These are phyloP conservation scores for Cystobasidium pallidum DNA, from an alignment of 1,284 basidiomycete genomes.

Conservation along the genomic window DNA sequence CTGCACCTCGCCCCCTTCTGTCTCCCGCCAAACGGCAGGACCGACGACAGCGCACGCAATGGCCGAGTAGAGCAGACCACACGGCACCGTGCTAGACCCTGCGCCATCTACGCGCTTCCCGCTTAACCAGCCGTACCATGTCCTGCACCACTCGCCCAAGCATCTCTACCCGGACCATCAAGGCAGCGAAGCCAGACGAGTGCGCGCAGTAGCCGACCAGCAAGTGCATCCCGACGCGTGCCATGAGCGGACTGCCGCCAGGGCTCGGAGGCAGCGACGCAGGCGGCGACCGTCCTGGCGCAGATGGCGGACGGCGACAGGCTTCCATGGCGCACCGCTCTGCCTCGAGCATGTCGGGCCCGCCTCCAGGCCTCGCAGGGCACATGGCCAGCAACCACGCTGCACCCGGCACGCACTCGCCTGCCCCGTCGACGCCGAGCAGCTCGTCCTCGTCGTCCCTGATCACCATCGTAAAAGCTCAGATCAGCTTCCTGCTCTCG, in stretches of 20 bases:
- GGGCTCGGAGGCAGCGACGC: slow-evolving; percentile 17
- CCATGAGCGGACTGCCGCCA: slow-evolving; percentile 25
- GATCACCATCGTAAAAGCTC: slow-evolving; percentile 59
- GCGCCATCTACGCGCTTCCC: too few species aligned
- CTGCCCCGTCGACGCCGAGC: slow-evolving; percentile 3
- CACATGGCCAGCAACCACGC: too few species aligned
- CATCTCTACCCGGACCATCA: slow-evolving; percentile 29
- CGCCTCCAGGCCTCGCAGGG: slow-evolving; percentile 24
- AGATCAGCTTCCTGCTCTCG: slow-evolving; percentile 87
- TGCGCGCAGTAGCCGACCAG: slow-evolving; percentile 11
- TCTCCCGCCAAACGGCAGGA: not conserved
- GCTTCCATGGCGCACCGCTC: slow-evolving; percentile 16
- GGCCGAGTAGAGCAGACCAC: not conserved
- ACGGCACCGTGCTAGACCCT: too few species aligned
- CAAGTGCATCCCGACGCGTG: not conserved
- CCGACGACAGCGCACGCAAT: not conserved
- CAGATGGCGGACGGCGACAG: slow-evolving; percentile 3
- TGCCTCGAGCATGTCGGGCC: slow-evolving; percentile 25
- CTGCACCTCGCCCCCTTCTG: not conserved
- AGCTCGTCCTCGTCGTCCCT: slow-evolving; percentile 29
- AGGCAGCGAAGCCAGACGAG: slow-evolving; percentile 12
- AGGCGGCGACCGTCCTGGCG: not conserved
- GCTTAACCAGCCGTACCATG: slow-evolving; percentile 1
- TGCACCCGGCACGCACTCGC: slow-evolving; percentile 22
- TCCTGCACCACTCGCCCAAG: slow-evolving; percentile 19